Evolutionary conservation across 1,284 basidiomycete genomes (phyloP).

Genomic region (Cutaneotrichosporon curvatum): DNA sequence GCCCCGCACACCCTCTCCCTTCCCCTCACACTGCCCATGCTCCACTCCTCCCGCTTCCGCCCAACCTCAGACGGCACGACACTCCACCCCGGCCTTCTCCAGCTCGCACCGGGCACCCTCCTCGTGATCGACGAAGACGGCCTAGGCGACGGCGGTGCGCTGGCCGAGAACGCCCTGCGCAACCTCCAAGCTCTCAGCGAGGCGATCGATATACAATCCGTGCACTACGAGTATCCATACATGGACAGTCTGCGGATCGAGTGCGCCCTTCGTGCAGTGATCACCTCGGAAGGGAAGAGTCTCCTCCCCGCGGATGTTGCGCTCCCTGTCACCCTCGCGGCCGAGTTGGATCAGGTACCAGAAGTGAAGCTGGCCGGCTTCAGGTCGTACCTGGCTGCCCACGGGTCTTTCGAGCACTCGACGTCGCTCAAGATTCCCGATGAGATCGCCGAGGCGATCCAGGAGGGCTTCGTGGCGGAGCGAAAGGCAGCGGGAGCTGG

Average conservation of each 20-base stretch:
- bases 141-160: constrained; percentile 39
- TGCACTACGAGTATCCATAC: constrained; percentile 44
- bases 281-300: constrained; percentile 40
- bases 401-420: constrained; percentile 18
- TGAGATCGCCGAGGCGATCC: constrained; percentile 29
- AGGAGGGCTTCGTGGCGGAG: constrained; percentile 36
- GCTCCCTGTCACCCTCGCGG: constrained; percentile 18
- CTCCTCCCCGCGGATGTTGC: constrained; percentile 38
- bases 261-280: constrained; percentile 27
- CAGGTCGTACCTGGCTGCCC: constrained; percentile 24
- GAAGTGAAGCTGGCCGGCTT: constrained; percentile 16
- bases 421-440: constrained; percentile 33
- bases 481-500: constrained; percentile 20
- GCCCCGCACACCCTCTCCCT: constrained; percentile 26
- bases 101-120: constrained; percentile 27
- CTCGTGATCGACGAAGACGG: constrained; percentile 21
- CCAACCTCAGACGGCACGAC: constrained; percentile 30
- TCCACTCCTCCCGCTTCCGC: constrained; percentile 32
- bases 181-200: constrained; percentile 39
- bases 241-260: constrained; percentile 44
- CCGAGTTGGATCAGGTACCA: background rate
- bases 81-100: constrained; percentile 39
- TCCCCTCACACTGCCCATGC: constrained; percentile 30
- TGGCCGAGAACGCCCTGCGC: constrained; percentile 35
- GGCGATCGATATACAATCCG: constrained; percentile 29